Percentiles rank a stretch among this genome's conserved stretches.
Evolutionary conservation across 1,284 basidiomycete species (phyloP).

Genomic region (Ustilago loliicola): DNA sequence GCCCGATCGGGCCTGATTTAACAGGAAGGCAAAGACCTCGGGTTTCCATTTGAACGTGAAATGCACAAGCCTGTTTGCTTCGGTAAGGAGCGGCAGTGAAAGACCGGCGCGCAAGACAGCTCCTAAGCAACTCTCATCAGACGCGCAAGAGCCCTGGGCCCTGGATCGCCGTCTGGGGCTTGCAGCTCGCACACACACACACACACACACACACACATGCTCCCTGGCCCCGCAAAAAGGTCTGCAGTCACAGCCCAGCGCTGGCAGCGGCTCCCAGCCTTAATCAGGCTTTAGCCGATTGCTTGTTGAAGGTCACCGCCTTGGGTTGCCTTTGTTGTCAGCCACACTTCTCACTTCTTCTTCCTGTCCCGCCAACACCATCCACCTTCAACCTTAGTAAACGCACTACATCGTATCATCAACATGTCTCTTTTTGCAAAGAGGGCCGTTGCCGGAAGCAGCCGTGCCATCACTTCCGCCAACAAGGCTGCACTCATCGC

Average conservation of each 20-base stretch:
- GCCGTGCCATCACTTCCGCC: constrained; percentile 31
- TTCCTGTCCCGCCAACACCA: constrained; percentile 5
- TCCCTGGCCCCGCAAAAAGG: background rate
- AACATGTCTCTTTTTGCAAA: constrained; percentile 50
- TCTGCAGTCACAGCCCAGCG: constrained; percentile 1
- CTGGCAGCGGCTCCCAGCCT: background rate
- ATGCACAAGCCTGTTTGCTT: constrained; percentile 31
- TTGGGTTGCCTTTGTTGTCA: background rate
- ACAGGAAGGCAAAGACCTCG: too few relatives aligned
- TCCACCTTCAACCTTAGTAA: background rate
- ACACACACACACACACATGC: background rate
- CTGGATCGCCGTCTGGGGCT: background rate
- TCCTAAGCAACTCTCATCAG: background rate
- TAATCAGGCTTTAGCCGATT: background rate
- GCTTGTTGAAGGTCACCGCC: constrained; percentile 4
- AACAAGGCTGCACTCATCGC: constrained; percentile 26
- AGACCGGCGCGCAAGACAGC: constrained; percentile 18
- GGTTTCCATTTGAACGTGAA: constrained; percentile 47
- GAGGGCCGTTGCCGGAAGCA: constrained; percentile 44
- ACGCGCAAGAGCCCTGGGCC: background rate
- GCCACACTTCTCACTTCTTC: constrained; percentile 6
- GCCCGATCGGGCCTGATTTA: too few relatives aligned
- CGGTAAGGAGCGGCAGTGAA: constrained; percentile 32
- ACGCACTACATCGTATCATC: background rate
- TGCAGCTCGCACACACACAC: background rate